Conservation (phyloP, 2,329 filamentous ascomycete species). For the Claviceps sp. region DNA sequence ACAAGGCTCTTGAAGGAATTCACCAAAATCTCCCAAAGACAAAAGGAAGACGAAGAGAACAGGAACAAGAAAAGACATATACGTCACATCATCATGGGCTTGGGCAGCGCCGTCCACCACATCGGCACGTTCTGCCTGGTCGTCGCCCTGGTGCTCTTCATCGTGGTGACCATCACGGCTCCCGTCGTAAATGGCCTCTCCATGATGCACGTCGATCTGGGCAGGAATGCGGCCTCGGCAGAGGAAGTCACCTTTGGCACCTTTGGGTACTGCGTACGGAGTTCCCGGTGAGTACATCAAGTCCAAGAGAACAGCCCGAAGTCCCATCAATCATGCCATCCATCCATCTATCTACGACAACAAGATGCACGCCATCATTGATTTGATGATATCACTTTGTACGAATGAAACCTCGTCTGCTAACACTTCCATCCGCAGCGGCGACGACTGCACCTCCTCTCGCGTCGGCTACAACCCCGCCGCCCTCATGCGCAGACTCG, state of each 20-base stretch:
- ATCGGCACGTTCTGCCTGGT: constrained; percentile 46
- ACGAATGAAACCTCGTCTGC: not conserved
- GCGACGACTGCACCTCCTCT: constrained; percentile 32
- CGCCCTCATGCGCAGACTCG: constrained; percentile 25
- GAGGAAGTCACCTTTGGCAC: constrained; percentile 40
- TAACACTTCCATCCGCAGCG: not conserved
- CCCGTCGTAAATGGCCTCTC: constrained; percentile 43
- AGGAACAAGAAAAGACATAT: not conserved
- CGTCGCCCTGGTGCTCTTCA: constrained; percentile 37
- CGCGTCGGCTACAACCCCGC: constrained; percentile 44
- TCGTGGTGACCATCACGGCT: constrained; percentile 44
- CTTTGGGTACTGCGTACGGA: constrained; percentile 42
- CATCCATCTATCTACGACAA: no score
- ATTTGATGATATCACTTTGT: no score
- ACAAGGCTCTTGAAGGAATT: no score
- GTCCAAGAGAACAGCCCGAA: not conserved
- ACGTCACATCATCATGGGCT: constrained; percentile 24
- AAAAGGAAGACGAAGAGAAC: not conserved
- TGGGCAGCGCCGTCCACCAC: constrained; percentile 39
- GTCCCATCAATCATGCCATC: no score
- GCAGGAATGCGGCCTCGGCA: constrained; percentile 17
- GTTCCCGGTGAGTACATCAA: constrained; percentile 13
- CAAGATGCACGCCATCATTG: no score
- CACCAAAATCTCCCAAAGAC: not conserved
- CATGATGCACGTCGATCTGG: constrained; percentile 38